Base-by-base conservation (phyloP, 2,329 filamentous ascomycete genomes). In the Colletotrichum lupini region DNA sequence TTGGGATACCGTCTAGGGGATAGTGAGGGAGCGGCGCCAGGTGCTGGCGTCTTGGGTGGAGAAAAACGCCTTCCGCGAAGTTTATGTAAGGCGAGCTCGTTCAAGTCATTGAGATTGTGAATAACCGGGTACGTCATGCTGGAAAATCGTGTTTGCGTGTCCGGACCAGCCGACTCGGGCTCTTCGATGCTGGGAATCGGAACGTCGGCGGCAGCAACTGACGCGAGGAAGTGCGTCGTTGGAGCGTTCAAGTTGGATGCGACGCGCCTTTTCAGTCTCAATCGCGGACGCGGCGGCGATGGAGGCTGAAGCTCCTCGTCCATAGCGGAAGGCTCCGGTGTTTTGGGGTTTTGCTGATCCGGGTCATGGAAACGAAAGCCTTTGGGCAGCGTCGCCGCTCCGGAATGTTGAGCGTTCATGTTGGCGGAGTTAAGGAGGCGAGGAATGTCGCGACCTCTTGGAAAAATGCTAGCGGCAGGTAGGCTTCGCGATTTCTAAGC, bases 211-310 rank as follows among this genome's bases (percentile, higher is more conserved):
- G 90, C 90, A 57, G 89, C 90, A 70, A 92, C 91, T 4, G 90
- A 92, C 3, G 90, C 90, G n/a, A 92, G 86, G 77, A 92, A 92
- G 63, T 92, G 89, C 77, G 91, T 86, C 1, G 91, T 92, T 2
- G 91, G 90, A 49, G 90, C 90, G 72, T 85, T 81, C 12, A 89
- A 83, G 69, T 87, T 85, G 56, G 88, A 86, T 49, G 85, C 85
- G 77, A 87, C 85, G 76, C 89, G 89, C 77, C 87, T 86, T 80
- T 89, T 89, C 73, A 91, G 80, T 75, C 85, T 86, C 76, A 91
- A 83, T 66, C 87, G 87, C 74, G 86, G 88, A 77, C 87, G 85
- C 56, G 86, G 87, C 30, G 88, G 85, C 49, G 87, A 87, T 12
- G 88, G 86, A 9, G 84, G 82, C 68, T 82, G 83, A 68, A 77